Evolutionary conservation across 1,284 basidiomycete species (phyloP), one percentile per base, ranked within the genome.

Genomic region (Moesziomyces sp.): DNA sequence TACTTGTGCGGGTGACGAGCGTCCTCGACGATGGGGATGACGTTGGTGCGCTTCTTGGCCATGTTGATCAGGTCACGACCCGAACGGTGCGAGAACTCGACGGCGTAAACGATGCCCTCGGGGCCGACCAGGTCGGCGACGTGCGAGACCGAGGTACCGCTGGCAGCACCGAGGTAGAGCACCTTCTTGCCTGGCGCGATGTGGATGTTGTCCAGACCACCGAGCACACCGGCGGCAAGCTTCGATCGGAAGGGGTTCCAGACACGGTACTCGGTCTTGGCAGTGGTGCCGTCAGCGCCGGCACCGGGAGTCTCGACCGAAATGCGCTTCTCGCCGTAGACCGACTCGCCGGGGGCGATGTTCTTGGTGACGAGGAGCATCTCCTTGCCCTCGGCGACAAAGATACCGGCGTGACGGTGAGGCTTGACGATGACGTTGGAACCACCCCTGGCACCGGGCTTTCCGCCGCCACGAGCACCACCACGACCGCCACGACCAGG

Each of bases 191-290:
- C 96, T 44, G 97, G 96, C 67, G 88, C 89, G 83, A 99, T 96
- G 87, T 90, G 94, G 78, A 99, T 94, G 78, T 94, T 87, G 84
- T 97, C 96, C 84, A 99, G 87, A 85, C 96, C 97, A 81, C 94
- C 94, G 62, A 99, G 88, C 56, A 99, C 93, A 87, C 96, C 97
- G 44, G 96, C 96, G 38, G 96, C 97, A 78, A 99, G 87, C 88
- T 99, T 99, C 84, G 90, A 91, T 77, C 97, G 89, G 91, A 99
- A 99, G 61, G 96, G 97, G 87, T 99, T 99, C 96, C 96, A 99
- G 38, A 99, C 97, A 68, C 96, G 89, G 87, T 98, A 99, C 86
- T 99, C 96, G 79, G 91, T 88, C 88, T 99, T 99, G 66, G 69
- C 53, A 16, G 90, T 92, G 58, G 86, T 85, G 52, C 92, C 91